Base-by-base conservation (phyloP, 2,329 filamentous ascomycete species). In the Domatiomyces globalis region DNA sequence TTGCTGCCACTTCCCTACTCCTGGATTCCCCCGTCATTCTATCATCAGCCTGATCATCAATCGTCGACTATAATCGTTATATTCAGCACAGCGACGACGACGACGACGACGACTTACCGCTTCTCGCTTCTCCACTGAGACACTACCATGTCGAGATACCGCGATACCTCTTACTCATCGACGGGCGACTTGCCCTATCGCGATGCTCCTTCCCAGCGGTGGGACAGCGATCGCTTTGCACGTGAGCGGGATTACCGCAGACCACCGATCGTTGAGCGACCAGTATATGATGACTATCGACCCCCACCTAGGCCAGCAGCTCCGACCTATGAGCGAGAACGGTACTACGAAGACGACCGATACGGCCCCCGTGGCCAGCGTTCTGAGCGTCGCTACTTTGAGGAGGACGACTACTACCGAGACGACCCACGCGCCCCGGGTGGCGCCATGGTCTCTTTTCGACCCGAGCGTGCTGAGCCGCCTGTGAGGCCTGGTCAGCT, bases 401-500 rank as follows among this genome's bases (percentile, higher is more conserved):
- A 63, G 25, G 62, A 64, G 48, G 60, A 62, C 33, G 61, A 59
- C 39, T 63, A 60, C 49, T 67, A 71, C 48, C 45, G 45, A 1
- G 65, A 67, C 54, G 67, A 67, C 52, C 66, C 68, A 50, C 62
- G 71, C 50, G 57, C 63, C 65, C 57, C 71, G 66, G 54, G 74
- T 25, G 74, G 73, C 51, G 73, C 76, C 5, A 66, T 81, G 57
- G 75, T 71, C 52, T 75, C 79, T 49, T 79, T 76, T 45, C 72
- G 77, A 49, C 66, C 72, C 59, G 78, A 79, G 52, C 52, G 58
- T 49, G 77, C 75, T 2, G 69, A 73, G 50, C 45, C 45, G 20
- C 70, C 71, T 45, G 74, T 76, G 33, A 76, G 84, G 45, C 88
- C 87, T 1, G 73, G 74, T 27, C 19, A 29, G n/a, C 75, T 89